These are phyloP conservation scores for Neofusicoccum umdonicola DNA, from an alignment of 2,329 filamentous ascomycete genomes.

Conservation along the genomic window DNA sequence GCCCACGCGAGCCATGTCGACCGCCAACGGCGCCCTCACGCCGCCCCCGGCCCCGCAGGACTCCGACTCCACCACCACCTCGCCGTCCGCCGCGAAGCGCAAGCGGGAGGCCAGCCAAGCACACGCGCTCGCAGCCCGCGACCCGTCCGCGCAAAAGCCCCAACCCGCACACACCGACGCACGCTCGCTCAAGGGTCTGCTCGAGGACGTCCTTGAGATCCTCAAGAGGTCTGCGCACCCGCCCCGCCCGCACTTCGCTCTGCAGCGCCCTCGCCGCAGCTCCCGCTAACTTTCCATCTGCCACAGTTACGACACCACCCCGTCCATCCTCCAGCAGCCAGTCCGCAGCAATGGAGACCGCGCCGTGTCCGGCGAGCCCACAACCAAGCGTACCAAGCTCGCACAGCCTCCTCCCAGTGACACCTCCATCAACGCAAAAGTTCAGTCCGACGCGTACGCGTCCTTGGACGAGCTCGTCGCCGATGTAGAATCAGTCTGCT, in stretches of 20 bases:
- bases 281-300: slow-evolving; percentile 15
- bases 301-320: slow-evolving; percentile 42
- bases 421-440: slow-evolving; percentile 37
- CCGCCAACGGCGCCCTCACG: slow-evolving; percentile 37
- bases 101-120: slow-evolving; percentile 42
- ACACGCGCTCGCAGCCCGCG: slow-evolving; percentile 29
- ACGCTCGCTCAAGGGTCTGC: slow-evolving; percentile 28
- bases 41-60: slow-evolving; percentile 29
- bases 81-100: slow-evolving; percentile 41
- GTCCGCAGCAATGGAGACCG: slow-evolving; percentile 30
- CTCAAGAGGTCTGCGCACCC: slow-evolving; percentile 35
- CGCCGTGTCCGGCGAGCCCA: slow-evolving; percentile 39
- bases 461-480: slow-evolving; percentile 42
- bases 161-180: slow-evolving; percentile 19
- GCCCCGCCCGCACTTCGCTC: neutral
- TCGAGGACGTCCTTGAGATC: slow-evolving; percentile 43
- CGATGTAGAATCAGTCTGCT: slow-evolving; percentile 42
- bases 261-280: neutral
- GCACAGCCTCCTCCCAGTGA: slow-evolving; percentile 26
- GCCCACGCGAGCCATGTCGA: slow-evolving; percentile 25
- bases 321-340: slow-evolving; percentile 45
- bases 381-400: slow-evolving; percentile 46
- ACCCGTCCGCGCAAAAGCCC: slow-evolving; percentile 22
- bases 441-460: slow-evolving; percentile 39
- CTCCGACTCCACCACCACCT: slow-evolving; percentile 24